Evolutionary conservation across 2,329 filamentous ascomycete species (phyloP), one percentile per base, ranked within the genome.

Genomic region (Botrytis galanthina): DNA sequence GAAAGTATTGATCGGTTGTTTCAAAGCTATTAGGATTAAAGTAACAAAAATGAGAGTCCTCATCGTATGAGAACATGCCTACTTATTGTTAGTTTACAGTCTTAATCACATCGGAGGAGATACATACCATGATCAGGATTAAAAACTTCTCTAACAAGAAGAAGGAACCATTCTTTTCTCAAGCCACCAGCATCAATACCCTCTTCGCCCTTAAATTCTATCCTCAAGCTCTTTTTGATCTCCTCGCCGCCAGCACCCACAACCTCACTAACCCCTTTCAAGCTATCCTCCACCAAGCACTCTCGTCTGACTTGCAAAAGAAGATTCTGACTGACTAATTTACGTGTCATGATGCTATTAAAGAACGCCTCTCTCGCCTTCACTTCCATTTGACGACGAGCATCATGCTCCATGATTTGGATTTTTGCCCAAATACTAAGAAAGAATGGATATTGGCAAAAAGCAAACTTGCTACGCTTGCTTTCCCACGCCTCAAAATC

Each of bases 11-110:
- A 79, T 97, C 94, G 0, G 93, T 95, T 0, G 93, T 95, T 81
- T 97, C 95, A 78, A 97, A 94, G 26, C 93, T 93, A 80, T 91
- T 89, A 0, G 94, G 92, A 80, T 97, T 97, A 84, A 98, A 98
- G 82, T 97, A 98, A 83, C 95, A 97, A 80, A 92, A 94, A 64
- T 89, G 89, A 4, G 94, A 97, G 79, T 97, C 94, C 70, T 97
- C 93, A 75, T 97, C 95, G 81, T 97, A 97, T 12, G 92, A 85
- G 81, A 98, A 98, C 82, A 98, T 89, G n/a, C 94, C 93, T 95
- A 37, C 12, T 22, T 20, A 66, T 20, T 42, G 42, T 79, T 75
- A 78, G 75, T 42, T 72, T 57, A 29, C 44, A 37, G 7, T 72
- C 5, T 37, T 73, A 7, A 37, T 39, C 22, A 59, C 35, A 66